A percentile compares a stretch with the other conserved stretches of the same genome.
Evolutionary conservation across 192 early-diverging fungal species (phyloP).

Genomic region (Coemansia aciculifera): DNA sequence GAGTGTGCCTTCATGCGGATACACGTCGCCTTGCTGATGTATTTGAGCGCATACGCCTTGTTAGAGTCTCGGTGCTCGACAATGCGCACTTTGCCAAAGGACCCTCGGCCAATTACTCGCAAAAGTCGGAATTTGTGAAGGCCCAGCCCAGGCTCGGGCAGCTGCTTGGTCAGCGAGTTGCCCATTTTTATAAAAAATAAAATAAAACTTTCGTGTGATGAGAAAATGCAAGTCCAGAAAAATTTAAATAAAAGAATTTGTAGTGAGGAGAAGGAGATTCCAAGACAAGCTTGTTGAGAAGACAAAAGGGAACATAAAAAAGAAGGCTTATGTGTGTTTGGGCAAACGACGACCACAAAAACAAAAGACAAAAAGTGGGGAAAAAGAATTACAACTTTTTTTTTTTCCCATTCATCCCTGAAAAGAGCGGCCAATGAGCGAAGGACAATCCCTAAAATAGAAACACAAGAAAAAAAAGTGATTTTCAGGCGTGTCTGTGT

Average conservation of each 20-base stretch:
- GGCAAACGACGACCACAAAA: constrained; percentile 1
- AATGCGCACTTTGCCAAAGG: constrained; percentile 95
- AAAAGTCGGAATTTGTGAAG: constrained; percentile 88
- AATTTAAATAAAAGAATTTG: neutral
- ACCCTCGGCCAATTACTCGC: constrained; percentile 89
- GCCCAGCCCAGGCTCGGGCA: constrained; percentile 45
- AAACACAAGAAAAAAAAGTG: neutral
- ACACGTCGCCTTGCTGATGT: constrained; percentile 91
- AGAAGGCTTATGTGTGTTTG: constrained; percentile 3
- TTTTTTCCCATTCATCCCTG: neutral
- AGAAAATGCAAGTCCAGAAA: neutral
- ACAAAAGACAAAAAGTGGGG: constrained; percentile 10
- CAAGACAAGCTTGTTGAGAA: neutral
- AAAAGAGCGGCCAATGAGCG: neutral
- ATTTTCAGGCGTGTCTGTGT: constrained; percentile 1
- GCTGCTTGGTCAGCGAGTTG: constrained; percentile 46
- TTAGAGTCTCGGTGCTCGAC: constrained; percentile 84
- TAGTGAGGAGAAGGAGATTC: neutral
- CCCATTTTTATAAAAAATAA: constrained; percentile 13
- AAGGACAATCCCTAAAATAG: neutral
- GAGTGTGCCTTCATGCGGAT: constrained; percentile 60
- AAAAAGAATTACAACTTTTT: constrained; percentile 1
- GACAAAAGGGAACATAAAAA: constrained; percentile 2
- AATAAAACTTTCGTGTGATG: neutral
- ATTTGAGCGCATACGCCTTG: constrained; percentile 84